phyloP scores from a whole-genome alignment of 257 asterid species.

The Vinca minor region DNA sequence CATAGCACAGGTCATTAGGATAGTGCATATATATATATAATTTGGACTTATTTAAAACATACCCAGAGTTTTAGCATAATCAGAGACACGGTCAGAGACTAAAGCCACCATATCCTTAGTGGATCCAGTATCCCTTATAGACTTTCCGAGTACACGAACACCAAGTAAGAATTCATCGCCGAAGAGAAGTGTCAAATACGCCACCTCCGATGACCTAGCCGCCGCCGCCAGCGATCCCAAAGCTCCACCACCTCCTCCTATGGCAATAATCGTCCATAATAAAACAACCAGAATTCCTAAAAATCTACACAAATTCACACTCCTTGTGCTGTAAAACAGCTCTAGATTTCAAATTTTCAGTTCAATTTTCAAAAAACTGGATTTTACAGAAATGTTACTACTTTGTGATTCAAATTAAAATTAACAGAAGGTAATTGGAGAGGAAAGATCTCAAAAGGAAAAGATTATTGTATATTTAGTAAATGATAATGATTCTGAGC shows the following conservation, averaged over 20 bases:
- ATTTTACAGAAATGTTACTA: neutral
- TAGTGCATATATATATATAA: too few relatives aligned
- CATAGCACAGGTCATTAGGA: too few relatives aligned
- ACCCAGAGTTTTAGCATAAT: slow-evolving; percentile 66
- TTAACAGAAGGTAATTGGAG: too few relatives aligned
- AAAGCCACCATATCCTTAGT: slow-evolving; percentile 77
- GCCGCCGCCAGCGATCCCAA: slow-evolving; percentile 36
- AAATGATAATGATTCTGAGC: too few relatives aligned
- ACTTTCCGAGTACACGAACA: slow-evolving; percentile 80
- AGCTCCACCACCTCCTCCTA: slow-evolving; percentile 26
- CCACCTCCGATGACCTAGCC: too few relatives aligned
- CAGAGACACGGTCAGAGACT: slow-evolving; percentile 88
- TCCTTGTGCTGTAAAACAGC: neutral
- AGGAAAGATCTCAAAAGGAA: too few relatives aligned
- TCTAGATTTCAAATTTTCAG: slow-evolving; percentile 9
- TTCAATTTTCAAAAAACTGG: neutral
- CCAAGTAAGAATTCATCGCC: slow-evolving; percentile 93
- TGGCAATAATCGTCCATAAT: slow-evolving; percentile 25
- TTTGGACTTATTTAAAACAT: too few relatives aligned
- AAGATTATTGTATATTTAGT: too few relatives aligned
- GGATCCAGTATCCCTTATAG: slow-evolving; percentile 84
- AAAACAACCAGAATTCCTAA: slow-evolving; percentile 13
- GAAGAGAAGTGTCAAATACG: slow-evolving; percentile 80
- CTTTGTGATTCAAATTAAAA: neutral
- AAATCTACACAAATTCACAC: slow-evolving; percentile 1